Conservation (phyloP, 78 protist species). For the Planoprotostelium fungivorum region DNA sequence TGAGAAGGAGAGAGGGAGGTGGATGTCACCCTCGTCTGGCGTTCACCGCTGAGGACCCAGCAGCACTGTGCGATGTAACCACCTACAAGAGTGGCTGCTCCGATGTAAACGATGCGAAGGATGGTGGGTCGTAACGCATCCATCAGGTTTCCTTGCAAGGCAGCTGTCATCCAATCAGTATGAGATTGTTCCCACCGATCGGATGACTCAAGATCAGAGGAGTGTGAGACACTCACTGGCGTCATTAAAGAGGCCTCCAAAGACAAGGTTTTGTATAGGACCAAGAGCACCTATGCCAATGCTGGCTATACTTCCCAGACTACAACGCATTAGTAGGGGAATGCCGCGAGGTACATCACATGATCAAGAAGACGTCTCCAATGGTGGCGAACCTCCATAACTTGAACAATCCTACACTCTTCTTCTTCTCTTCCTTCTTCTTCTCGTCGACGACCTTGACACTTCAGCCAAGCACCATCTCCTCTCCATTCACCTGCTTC, state of each 20-base stretch:
- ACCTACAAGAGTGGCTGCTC: not conserved
- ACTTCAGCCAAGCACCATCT: not conserved
- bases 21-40: not conserved
- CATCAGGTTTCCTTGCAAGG: not conserved
- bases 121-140: not conserved
- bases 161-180: no score
- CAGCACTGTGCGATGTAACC: not conserved
- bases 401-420: not conserved
- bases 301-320: not conserved
- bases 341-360: not conserved
- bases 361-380: not conserved
- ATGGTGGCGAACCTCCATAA: not conserved
- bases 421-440: not conserved
- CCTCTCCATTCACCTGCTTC: not conserved
- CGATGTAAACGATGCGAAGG: not conserved
- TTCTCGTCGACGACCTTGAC: not conserved
- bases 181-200: no score
- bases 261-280: not conserved
- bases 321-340: not conserved
- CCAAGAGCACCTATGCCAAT: not conserved
- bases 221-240: not conserved
- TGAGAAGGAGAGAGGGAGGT: not conserved
- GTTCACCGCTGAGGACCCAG: not conserved
- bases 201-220: no score
- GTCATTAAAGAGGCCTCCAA: not conserved